These are phyloP conservation scores for Protomyces macrosporus DNA, from an alignment of 1,139 yeast genomes.

Conservation along the genomic window DNA sequence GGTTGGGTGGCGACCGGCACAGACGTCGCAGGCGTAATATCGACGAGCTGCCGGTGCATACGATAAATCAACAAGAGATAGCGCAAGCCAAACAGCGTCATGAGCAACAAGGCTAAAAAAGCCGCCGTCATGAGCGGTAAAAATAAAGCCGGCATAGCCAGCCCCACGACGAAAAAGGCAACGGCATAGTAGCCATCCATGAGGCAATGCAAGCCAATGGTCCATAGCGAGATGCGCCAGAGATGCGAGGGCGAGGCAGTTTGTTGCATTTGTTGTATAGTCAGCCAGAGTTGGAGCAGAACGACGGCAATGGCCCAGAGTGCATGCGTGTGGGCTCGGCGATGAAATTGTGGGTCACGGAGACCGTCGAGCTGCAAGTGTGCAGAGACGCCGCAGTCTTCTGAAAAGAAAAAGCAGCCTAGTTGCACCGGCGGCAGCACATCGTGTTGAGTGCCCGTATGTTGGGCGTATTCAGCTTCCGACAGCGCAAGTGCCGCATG, in stretches of 20 bases:
- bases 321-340: neutral
- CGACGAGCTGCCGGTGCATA: slow-evolving; percentile 63
- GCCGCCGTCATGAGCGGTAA: slow-evolving; percentile 66
- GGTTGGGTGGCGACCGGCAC: neutral
- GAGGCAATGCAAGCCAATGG: slow-evolving; percentile 51
- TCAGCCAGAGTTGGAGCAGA: slow-evolving; percentile 47
- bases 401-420: neutral
- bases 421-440: neutral
- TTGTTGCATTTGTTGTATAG: slow-evolving; percentile 61
- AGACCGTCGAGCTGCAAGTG: neutral
- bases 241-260: slow-evolving; percentile 77
- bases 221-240: slow-evolving; percentile 61
- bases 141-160: slow-evolving; percentile 53
- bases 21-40: slow-evolving; percentile 8
- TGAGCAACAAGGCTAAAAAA: slow-evolving; percentile 61
- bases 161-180: slow-evolving; percentile 55
- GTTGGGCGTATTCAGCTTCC: neutral
- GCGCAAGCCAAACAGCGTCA: slow-evolving; percentile 71
- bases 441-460: neutral
- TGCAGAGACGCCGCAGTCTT: neutral
- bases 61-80: slow-evolving; percentile 64
- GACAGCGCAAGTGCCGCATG: neutral
- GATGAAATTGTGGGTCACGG: neutral
- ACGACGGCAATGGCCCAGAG: slow-evolving; percentile 40
- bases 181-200: slow-evolving; percentile 67